A percentile compares a stretch with the other conserved stretches of the same genome.
Evolutionary conservation across 2,329 filamentous ascomycete species (phyloP).

Genomic region (Penicillium sp.): DNA sequence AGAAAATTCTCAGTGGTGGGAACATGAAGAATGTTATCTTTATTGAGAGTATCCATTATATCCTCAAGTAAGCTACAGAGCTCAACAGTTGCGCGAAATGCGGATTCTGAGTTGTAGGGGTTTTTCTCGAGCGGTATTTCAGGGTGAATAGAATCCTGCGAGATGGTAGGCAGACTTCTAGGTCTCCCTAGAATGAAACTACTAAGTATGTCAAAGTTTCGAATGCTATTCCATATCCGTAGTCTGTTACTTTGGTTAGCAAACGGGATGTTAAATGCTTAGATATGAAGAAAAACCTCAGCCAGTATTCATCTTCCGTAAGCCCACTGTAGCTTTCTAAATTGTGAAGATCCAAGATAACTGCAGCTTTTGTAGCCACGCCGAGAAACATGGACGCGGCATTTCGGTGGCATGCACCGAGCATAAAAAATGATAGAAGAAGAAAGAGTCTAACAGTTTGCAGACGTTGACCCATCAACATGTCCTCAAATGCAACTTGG

Average conservation of each 20-base stretch:
- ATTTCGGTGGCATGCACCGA: slow-evolving; percentile 14
- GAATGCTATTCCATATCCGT: background rate
- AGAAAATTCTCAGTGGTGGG: background rate
- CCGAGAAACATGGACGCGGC: slow-evolving; percentile 10
- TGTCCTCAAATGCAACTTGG: background rate
- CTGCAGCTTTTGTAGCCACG: slow-evolving; percentile 2
- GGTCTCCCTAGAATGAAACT: background rate
- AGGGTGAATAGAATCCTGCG: background rate
- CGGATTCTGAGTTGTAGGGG: background rate
- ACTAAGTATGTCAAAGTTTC: background rate
- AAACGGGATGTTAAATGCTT: background rate
- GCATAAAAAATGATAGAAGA: slow-evolving; percentile 11
- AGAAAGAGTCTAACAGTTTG: slow-evolving; percentile 3
- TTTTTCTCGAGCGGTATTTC: background rate
- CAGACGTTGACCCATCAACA: background rate
- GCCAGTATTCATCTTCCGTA: background rate
- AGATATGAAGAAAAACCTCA: background rate
- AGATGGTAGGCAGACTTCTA: background rate
- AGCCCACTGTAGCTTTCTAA: background rate
- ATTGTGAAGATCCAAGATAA: slow-evolving; percentile 4
- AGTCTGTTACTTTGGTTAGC: background rate
- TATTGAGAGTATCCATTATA: background rate
- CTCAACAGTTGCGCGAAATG: background rate
- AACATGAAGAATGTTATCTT: background rate
- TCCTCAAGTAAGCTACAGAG: background rate